A percentile compares a stretch with the other conserved stretches of the same genome.
Conservation (phyloP, 805 yeast genomes). For the Nakazawaea pomicola region DNA sequence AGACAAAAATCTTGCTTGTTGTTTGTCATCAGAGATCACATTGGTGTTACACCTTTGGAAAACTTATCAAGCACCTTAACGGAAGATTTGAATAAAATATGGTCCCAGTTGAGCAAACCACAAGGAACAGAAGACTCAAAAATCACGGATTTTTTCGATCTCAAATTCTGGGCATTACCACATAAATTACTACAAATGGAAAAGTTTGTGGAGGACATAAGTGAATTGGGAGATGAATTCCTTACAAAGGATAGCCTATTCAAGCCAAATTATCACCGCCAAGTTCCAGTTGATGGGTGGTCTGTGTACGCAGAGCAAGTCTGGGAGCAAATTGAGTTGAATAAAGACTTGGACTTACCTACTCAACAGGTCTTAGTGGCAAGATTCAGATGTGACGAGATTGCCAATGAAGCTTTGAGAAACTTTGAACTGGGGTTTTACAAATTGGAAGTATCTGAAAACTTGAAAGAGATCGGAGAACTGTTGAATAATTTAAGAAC, state of each 20-base stretch:
- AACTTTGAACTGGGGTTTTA: slow-evolving; percentile 34
- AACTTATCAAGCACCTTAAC: slow-evolving; percentile 65
- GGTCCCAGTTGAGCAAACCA: slow-evolving; percentile 78
- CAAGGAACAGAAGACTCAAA: slow-evolving; percentile 46
- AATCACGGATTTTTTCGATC: slow-evolving; percentile 76
- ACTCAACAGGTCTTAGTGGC: slow-evolving; percentile 96
- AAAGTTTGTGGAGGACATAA: slow-evolving; percentile 58
- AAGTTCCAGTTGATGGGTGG: slow-evolving; percentile 96
- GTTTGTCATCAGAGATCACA: slow-evolving; percentile 89
- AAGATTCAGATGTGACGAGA: slow-evolving; percentile 90
- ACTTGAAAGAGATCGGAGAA: slow-evolving; percentile 33
- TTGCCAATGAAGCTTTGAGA: slow-evolving; percentile 49
- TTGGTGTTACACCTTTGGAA: slow-evolving; percentile 79
- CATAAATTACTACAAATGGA: slow-evolving; percentile 83
- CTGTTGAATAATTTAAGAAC: slow-evolving; percentile 38
- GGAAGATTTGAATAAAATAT: slow-evolving; percentile 68
- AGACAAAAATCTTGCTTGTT: slow-evolving; percentile 56
- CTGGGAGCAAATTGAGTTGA: slow-evolving; percentile 91
- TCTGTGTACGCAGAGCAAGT: slow-evolving; percentile 81
- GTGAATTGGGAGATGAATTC: slow-evolving; percentile 59
- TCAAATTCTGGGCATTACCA: slow-evolving; percentile 73
- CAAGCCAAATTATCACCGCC: slow-evolving; percentile 70
- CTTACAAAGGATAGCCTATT: slow-evolving; percentile 41
- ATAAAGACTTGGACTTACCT: slow-evolving; percentile 92
- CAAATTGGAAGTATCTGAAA: slow-evolving; percentile 21